Percentiles rank a stretch among this genome's conserved stretches.
These are phyloP conservation scores for Phoma sp. DNA, from an alignment of 2,329 filamentous ascomycete species.

Conservation along the genomic window DNA sequence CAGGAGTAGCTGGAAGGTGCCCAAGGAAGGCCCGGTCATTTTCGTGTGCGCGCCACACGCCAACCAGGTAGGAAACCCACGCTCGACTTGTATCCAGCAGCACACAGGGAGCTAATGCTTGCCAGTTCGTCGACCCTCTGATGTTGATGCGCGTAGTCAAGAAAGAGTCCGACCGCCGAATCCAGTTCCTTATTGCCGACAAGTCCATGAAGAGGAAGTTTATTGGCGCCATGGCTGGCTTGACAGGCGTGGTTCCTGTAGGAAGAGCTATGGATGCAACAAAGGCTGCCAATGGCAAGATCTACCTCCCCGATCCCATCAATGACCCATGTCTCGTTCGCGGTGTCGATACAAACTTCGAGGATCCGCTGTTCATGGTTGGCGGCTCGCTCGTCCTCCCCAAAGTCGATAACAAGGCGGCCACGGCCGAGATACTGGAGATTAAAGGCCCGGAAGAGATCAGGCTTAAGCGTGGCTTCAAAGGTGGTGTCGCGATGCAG, in stretches of 20 bases:
- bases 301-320: constrained; percentile 89
- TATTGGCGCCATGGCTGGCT: constrained; percentile 84
- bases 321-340: constrained; percentile 83
- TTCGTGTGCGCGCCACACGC: constrained; percentile 97
- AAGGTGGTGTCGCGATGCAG: constrained; percentile 73
- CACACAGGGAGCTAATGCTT: constrained; percentile 15
- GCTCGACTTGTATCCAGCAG: background rate
- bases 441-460: constrained; percentile 83
- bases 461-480: constrained; percentile 86
- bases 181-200: constrained; percentile 91
- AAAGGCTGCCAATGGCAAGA: constrained; percentile 77
- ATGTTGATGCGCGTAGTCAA: constrained; percentile 91
- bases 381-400: constrained; percentile 89
- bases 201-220: constrained; percentile 92
- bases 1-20: constrained; percentile 92
- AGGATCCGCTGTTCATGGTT: constrained; percentile 56
- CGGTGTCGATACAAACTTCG: constrained; percentile 83
- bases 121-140: constrained; percentile 92
- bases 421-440: constrained; percentile 83
- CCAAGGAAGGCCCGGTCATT: constrained; percentile 84
- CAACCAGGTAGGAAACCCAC: constrained; percentile 60
- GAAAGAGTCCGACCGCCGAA: constrained; percentile 84
- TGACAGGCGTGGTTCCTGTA: constrained; percentile 91
- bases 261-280: constrained; percentile 89
- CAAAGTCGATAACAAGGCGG: constrained; percentile 79